Evolutionary conservation across 495 filamentous ascomycete genomes (phyloP), one percentile per base, ranked within the genome.

Genomic region (Entonaema liquescens): DNA sequence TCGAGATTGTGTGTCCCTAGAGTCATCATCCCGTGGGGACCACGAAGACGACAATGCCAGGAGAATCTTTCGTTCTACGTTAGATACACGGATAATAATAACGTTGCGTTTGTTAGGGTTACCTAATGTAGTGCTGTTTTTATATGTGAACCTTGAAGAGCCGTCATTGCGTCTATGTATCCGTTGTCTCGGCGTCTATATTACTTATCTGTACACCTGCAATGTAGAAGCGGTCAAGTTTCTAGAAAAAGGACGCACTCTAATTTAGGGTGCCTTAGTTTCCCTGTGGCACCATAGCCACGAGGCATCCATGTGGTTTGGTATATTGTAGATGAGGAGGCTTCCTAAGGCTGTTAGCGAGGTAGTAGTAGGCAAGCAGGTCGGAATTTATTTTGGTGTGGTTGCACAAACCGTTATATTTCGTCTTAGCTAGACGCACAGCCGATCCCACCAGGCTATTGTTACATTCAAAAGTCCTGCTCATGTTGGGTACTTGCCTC

Each of bases 251-350:
- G 35, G 69, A 67, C 35, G 64, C 59, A 72, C 44, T 67, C 64
- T 67, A 72, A 72, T 64, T 72, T 72, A 67, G 69, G 59, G 54
- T 68, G 52, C 65, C 55, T 72, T 72, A 68, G 70, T 57, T 58
- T 56, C 62, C 19, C 31, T 68, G 70, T 72, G 56, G 21, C 26
- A 72, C 70, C 65, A 19, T 50, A 25, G 65, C 70, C 70, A 72
- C 70, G 70, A 68, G 70, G 65, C n/a, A 67, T 63, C 69, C 69
- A 67, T 72, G 69, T 67, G 69, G 69, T 63, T 49, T 36, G n/a
- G 58, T 42, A 52, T 56, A 35, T 28, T 56, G 57, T 62, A 56
- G 62, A 71, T 49, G 61, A 59, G 50, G 59, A 56, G 57, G 62
- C 44, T 58, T 42, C 66, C 47, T 65, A 61, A 56, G 61, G 60